Base-by-base conservation (phyloP, 228 moss, liverwort and hornwort genomes). In the Sphagnum magellanicum region DNA sequence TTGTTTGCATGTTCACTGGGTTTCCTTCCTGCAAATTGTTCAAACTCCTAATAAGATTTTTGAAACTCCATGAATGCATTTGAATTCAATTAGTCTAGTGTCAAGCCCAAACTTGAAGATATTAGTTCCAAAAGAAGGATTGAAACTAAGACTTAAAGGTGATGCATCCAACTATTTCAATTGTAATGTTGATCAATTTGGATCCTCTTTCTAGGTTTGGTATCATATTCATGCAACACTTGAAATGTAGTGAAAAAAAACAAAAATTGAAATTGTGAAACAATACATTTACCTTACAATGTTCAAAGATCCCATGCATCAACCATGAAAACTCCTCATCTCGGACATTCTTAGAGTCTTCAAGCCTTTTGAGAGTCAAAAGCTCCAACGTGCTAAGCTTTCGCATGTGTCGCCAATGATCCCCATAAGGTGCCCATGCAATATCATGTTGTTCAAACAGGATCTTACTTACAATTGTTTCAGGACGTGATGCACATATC, bases 321-420 rank as follows among this genome's bases (percentile, higher is more conserved):
- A 63, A 11, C 10, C 4, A 47, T 9, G 52, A 15, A 13, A 70
- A 51, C 15, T 70, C 70, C 6, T 70, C 61, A 49, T 48, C 9
- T 6, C 70, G 70, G 4, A 52, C 51, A 9, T 16, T 6, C 51
- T 70, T 70, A 51, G 61, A 70, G 16, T 61, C 50, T 11, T 70
- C 62, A 6, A 70, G 11, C 32, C 62, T 50, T 10, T 46, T 70
- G 16, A 63, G 4, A 61, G 32, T 61, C 8, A 70, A 63, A 11
- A 70, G 63, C 62, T 70, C 70, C 70, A 13, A 16, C 17, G 52
- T 52, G 51, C 62, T 46, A n/a, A 70, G 7, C 52, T 63, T 70
- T 47, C 51, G 17, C 63, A 61, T 46, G 4, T 32, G 61, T 51
- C 63, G 70, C 70, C 51, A 70, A 52, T 70, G 62, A 17, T 60